Percentiles rank a stretch among this genome's conserved stretches.
These are phyloP conservation scores for Alloteropsis angusta DNA, from an alignment of 202 grass and related monocot genomes.

Conservation along the genomic window DNA sequence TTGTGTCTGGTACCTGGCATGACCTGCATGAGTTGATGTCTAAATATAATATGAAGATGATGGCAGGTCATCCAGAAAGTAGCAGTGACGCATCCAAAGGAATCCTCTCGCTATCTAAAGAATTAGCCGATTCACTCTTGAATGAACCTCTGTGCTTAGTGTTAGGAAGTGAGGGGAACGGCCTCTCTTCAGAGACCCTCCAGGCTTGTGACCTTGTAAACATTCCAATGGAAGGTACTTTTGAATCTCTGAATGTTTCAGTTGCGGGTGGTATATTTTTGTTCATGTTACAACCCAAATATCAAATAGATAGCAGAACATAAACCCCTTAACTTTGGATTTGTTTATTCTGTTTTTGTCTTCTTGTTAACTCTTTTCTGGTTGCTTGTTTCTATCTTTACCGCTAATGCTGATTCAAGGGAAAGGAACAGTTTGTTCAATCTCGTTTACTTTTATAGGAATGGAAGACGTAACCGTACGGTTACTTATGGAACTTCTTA, in stretches of 20 bases:
- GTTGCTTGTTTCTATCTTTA: constrained; percentile 1
- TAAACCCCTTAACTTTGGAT: constrained; percentile 13
- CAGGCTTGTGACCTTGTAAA: constrained; percentile 65
- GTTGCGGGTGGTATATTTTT: constrained; percentile 92
- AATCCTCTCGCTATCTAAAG: constrained; percentile 32
- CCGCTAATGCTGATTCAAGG: background rate
- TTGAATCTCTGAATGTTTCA: constrained; percentile 98
- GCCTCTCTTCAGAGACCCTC: constrained; percentile 49
- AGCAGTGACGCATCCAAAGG: constrained; percentile 25
- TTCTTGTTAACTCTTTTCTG: background rate
- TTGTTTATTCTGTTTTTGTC: background rate
- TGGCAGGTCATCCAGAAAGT: constrained; percentile 70
- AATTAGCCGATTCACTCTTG: constrained; percentile 50
- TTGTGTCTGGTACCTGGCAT: constrained; percentile 58
- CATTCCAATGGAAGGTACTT: constrained; percentile 89
- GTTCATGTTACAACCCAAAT: constrained; percentile 67
- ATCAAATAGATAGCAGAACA: constrained; percentile 25
- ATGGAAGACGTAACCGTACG: background rate
- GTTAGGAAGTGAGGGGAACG: constrained; percentile 88
- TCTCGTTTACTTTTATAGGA: background rate
- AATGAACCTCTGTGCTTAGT: constrained; percentile 70
- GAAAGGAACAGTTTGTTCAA: background rate
- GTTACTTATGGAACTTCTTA: background rate
- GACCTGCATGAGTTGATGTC: constrained; percentile 27
- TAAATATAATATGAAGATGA: constrained; percentile 56